A percentile compares a stretch with the other conserved stretches of the same genome.
Conservation (phyloP, 164 flowering plant genomes). For the Cinnamomum micranthum region DNA sequence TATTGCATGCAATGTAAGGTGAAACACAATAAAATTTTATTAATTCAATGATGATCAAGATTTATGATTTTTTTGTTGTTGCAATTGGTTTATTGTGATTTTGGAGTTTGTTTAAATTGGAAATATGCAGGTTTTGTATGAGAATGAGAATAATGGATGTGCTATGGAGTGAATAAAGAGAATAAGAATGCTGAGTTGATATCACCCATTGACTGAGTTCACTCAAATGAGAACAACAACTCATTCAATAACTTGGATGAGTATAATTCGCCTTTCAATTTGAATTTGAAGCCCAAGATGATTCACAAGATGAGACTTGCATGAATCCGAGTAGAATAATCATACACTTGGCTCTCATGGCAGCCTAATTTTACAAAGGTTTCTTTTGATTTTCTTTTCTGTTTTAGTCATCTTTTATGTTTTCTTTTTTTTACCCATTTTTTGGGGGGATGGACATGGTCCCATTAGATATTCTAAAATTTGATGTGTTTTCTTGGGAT, state of each 20-base stretch:
- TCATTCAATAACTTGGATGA: neutral
- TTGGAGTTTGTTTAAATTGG: neutral
- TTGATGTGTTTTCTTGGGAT: no score
- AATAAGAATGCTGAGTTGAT: neutral
- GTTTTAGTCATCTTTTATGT: no score
- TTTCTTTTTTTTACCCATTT: no score
- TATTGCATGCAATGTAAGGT: conserved; percentile 81
- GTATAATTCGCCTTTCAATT: neutral
- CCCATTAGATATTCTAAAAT: no score
- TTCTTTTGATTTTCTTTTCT: no score
- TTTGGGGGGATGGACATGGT: no score
- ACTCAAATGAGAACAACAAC: neutral
- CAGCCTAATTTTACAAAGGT: no score
- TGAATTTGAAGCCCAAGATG: conserved; percentile 35
- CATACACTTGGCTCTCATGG: no score
- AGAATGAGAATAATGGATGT: neutral
- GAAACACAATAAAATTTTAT: neutral
- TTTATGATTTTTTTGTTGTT: neutral
- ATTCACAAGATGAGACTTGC: conserved; percentile 34
- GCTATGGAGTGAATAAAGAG: neutral
- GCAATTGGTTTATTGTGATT: neutral
- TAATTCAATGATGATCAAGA: neutral
- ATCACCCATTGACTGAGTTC: neutral
- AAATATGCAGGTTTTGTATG: conserved; percentile 7
- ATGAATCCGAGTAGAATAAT: no score